Percentiles rank a stretch among this genome's conserved stretches.
phyloP scores from a whole-genome alignment of 768 basidiomycete genomes.

The Lactarius sanguifluus region DNA sequence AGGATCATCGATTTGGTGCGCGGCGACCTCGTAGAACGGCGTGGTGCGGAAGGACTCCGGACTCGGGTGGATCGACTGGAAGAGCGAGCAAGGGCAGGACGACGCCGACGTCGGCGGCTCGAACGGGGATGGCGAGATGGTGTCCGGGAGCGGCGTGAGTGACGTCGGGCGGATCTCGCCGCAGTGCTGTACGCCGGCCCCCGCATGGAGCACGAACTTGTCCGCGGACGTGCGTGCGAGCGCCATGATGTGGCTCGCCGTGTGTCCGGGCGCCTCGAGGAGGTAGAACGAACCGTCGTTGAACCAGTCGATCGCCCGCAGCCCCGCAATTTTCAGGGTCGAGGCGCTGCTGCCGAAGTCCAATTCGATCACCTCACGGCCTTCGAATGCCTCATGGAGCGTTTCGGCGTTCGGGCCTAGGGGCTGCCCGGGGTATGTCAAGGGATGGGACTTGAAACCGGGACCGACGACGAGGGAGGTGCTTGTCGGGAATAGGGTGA shows the following conservation, averaged over 20 bases:
- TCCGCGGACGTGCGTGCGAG: not conserved
- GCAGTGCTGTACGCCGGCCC: not conserved
- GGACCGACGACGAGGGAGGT: constrained; percentile 7
- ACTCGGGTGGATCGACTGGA: not conserved
- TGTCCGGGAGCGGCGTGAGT: not conserved
- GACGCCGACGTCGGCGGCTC: not conserved
- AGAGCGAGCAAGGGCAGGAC: not conserved
- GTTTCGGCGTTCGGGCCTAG: not conserved
- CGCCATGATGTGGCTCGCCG: not conserved
- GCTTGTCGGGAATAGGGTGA: not conserved
- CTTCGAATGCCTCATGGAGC: not conserved
- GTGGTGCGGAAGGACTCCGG: not conserved
- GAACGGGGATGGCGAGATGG: not conserved
- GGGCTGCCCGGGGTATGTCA: not conserved
- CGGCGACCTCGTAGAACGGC: not conserved
- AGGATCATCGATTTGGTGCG: not conserved
- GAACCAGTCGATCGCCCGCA: constrained; percentile 7
- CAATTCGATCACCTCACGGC: not conserved
- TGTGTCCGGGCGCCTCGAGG: not conserved
- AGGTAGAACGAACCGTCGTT: not conserved
- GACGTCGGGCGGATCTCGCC: not conserved
- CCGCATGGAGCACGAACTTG: not conserved
- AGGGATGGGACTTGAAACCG: not conserved
- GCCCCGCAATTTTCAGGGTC: not conserved
- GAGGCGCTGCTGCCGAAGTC: not conserved